Evolutionary conservation across 2,329 filamentous ascomycete species (phyloP), one percentile per base, ranked within the genome.

Genomic region (Monosporascus sp.): DNA sequence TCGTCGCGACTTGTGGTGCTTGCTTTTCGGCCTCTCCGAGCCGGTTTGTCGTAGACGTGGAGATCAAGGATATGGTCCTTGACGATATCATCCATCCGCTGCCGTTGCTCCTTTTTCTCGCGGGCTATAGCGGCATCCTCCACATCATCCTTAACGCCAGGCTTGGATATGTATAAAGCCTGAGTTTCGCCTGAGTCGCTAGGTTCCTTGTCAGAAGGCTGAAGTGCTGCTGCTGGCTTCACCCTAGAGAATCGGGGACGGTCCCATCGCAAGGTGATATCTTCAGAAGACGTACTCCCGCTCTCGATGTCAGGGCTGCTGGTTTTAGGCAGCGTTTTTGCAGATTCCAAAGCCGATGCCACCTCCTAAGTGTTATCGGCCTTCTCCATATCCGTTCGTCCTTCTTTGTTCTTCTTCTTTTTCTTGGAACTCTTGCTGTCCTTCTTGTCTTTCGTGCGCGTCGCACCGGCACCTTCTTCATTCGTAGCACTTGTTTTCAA

Each of bases 321-420:
- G 43, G 24, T 24, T 46, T 17, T 8, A 17, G 14, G 17, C 11
- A 31, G 22, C 5, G n/a, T 6, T 24, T 28, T 14, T 48, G 50
- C 26, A 28, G 37, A 43, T 9, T 49, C 51, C 43, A 50, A 48
- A 43, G 48, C 55, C 53, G 56, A 61, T 55, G 59, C 3, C 59
- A 59, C 49, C 20, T 59, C 49, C 61, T 63, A 63, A 41, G n/a
- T 59, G 57, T 28, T 55, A 55, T 55, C 54, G 55, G 51, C 52
- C 37, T 56, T 48, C 24, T n/a, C 24, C 24, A 28, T 26, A 41
- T 40, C 35, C 38, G 28, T 26, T 54, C 44, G 17, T 49, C 41
- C 17, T 5, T 28, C n/a, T 37, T 41, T 8, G 24, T 53, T 41
- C 38, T 38, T 47, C 38, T 44, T 38, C 41, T 20, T 40, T 35